Evolutionary conservation across 345 rosid species (phyloP).

Genomic region (Toxicodendron radicans): DNA sequence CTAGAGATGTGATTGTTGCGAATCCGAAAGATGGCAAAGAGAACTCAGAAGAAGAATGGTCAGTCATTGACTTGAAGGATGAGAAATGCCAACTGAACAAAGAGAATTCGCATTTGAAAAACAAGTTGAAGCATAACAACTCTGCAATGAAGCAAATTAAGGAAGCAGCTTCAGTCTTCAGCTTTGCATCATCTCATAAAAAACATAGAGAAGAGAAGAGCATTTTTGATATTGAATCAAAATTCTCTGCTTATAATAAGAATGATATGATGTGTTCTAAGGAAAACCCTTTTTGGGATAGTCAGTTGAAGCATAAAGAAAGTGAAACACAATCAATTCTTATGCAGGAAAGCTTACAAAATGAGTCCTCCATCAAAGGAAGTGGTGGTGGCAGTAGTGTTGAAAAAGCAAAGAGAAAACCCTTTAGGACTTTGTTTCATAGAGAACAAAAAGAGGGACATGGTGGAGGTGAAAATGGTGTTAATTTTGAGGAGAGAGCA

Average conservation of each 20-base stretch:
- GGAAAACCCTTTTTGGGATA: conserved; percentile 51
- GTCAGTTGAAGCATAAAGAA: conserved; percentile 32
- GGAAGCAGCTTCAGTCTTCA: conserved; percentile 63
- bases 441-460: conserved; percentile 35
- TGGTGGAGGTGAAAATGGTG: conserved; percentile 16
- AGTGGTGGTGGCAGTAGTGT: conserved; percentile 22
- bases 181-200: conserved; percentile 44
- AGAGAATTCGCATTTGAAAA: conserved; percentile 36
- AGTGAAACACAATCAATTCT: conserved; percentile 52
- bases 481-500: conserved; percentile 32
- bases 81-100: conserved; percentile 35
- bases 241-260: conserved; percentile 13
- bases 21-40: conserved; percentile 34
- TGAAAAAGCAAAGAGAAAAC: conserved; percentile 49
- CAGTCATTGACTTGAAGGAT: conserved; percentile 66
- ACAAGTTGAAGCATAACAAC: conserved; percentile 37
- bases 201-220: conserved; percentile 44
- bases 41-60: conserved; percentile 62
- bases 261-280: conserved; percentile 19
- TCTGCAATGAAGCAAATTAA: conserved; percentile 56
- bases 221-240: conserved; percentile 45
- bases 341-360: conserved; percentile 44
- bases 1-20: conserved; percentile 50
- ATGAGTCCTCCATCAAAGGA: conserved; percentile 32
- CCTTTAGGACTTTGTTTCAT: conserved; percentile 47